A percentile compares a stretch with the other conserved stretches of the same genome.
These are phyloP conservation scores for Talaromyces sp. DNA, from an alignment of 2,329 filamentous ascomycete species.

Conservation along the genomic window DNA sequence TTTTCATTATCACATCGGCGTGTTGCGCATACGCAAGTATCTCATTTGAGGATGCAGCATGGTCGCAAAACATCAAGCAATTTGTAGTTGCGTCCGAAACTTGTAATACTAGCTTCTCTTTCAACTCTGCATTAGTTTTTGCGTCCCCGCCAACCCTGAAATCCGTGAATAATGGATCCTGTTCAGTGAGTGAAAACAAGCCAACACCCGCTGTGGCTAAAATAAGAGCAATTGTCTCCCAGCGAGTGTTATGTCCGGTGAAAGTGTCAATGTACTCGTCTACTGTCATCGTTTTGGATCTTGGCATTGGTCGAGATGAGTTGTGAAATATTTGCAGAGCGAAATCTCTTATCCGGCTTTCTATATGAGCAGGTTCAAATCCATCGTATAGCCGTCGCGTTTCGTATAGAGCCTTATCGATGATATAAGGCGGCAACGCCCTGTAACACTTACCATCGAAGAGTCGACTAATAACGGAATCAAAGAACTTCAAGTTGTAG, in stretches of 20 bases:
- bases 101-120: conserved; percentile 28
- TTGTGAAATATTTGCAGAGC: conserved; percentile 28
- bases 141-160: background rate
- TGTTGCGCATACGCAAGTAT: conserved; percentile 32
- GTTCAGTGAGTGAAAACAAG: conserved; percentile 26
- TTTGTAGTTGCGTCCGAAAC: conserved; percentile 31
- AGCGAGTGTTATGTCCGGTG: conserved; percentile 19
- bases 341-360: conserved; percentile 24
- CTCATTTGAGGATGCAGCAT: conserved; percentile 30
- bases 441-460: conserved; percentile 22
- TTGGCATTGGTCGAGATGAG: conserved; percentile 24
- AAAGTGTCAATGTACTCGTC: conserved; percentile 27
- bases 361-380: conserved; percentile 23
- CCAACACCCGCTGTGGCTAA: conserved; percentile 37
- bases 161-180: conserved; percentile 25
- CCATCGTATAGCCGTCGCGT: conserved; percentile 23
- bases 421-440: conserved; percentile 22
- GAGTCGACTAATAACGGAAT: conserved; percentile 24
- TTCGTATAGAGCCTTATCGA: conserved; percentile 25
- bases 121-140: conserved; percentile 17
- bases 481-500: conserved; percentile 23
- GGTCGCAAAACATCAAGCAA: conserved; percentile 30
- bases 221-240: conserved; percentile 29
- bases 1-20: conserved; percentile 28
- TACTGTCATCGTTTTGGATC: conserved; percentile 25